Base-by-base conservation (phyloP, 305 asterid genomes). In the Coffea humblotiana region DNA sequence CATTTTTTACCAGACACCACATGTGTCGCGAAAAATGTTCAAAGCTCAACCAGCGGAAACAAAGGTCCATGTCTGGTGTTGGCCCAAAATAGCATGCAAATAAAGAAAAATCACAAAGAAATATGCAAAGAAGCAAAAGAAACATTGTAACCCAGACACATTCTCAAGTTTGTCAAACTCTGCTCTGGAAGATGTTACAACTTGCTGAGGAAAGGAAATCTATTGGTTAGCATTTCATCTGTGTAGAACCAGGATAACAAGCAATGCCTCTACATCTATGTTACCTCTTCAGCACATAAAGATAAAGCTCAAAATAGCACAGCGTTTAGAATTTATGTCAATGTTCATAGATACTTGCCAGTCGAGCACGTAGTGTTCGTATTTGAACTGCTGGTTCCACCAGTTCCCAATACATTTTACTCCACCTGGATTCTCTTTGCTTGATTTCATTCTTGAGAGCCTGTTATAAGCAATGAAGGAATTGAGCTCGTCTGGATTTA, bases 381-480 rank as follows among this genome's bases (percentile, higher is more conserved):
- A 91, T 90, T 85, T 88, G 94, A 60, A 87, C 89, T 68, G 92
- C 85, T 70, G 99, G 99, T 86, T 88, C 91, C 72, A 94, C 52
- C 82, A 96, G 87, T 82, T 96, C 98, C 99, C 99, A 96, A 86
- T 92, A 85, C 85, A 96, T 89, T 60, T 72, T 74, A 79, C 88
- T 89, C 99, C 99, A 96, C 78, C 84, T 85, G 40, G 88, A 80
- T 86, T 91, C 97, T 86, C 98, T 90, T 40, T 89, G 93, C 93
- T 93, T 96, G 87, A 94, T 94, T 88, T 96, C 99, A 86, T 92
- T 96, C 95, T 96, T 96, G 80, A 96, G 92, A 80, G 90, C 93
- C 99, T 96, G 89, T 84, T 77, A 71, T 75, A 80, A 72, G 63
- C 73, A 52, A 47, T 40, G 72, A 73, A 63, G 48, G 48, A 49